Percentiles rank a stretch among this genome's conserved stretches.
Conservation (phyloP, 1,284 basidiomycete species). For the Lignosus rhinocerotis region DNA sequence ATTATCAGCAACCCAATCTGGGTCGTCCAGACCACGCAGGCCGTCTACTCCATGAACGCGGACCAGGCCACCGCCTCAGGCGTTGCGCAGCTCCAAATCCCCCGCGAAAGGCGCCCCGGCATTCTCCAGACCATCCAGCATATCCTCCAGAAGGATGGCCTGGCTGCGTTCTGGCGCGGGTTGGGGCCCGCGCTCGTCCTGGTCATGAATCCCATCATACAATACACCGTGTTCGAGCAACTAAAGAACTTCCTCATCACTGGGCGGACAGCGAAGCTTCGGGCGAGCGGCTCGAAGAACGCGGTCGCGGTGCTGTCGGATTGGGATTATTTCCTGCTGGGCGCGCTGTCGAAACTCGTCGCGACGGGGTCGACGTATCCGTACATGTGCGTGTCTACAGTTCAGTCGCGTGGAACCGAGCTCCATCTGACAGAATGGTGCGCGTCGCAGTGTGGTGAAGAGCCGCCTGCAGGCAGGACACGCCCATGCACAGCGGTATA, state of each 20-base stretch:
- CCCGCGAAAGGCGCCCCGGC: conserved; percentile 53
- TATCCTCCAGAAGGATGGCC: conserved; percentile 80
- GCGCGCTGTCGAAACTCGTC: conserved; percentile 85
- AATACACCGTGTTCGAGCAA: conserved; percentile 87
- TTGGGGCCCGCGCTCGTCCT: conserved; percentile 92
- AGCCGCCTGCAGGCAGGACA: conserved; percentile 80
- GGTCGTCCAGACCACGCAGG: conserved; percentile 94
- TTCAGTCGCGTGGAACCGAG: not conserved
- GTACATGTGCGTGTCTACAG: conserved; percentile 60
- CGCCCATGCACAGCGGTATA: conserved; percentile 61
- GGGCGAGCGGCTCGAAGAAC: conserved; percentile 42
- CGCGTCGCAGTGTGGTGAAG: conserved; percentile 68
- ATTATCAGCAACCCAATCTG: conserved; percentile 94
- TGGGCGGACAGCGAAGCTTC: conserved; percentile 55
- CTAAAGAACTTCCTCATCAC: conserved; percentile 78
- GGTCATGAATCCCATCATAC: conserved; percentile 94
- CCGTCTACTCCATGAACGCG: conserved; percentile 59
- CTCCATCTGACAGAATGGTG: not conserved
- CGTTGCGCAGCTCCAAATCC: conserved; percentile 14
- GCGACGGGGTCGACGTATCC: conserved; percentile 78
- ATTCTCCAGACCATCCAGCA: conserved; percentile 69
- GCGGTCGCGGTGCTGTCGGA: conserved; percentile 64
- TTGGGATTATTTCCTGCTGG: conserved; percentile 88
- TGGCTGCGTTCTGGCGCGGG: conserved; percentile 90
- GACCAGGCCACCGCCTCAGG: conserved; percentile 30